Conservation (phyloP, 345 rosid genomes). For the Euphorbia tirucalli region DNA sequence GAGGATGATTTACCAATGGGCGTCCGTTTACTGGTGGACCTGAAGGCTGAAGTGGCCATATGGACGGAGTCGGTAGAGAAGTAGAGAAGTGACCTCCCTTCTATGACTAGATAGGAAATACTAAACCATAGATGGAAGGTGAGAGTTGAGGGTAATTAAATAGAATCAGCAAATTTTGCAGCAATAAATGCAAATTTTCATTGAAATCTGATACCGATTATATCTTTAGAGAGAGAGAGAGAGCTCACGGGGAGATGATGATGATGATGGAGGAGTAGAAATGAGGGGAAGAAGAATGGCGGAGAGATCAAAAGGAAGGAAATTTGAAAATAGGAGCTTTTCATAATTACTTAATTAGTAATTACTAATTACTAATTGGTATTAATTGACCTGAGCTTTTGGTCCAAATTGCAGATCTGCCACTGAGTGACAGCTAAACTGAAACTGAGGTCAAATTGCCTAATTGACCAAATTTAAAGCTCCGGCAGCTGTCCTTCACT, state of each 20-base stretch:
- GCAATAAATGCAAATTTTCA: neutral
- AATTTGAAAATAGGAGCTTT: neutral
- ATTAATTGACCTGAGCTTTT: neutral
- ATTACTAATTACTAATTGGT: too few relatives aligned
- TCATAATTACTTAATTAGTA: neutral
- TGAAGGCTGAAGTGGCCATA: slow-evolving; percentile 86
- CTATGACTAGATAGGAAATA: neutral
- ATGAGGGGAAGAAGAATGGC: neutral
- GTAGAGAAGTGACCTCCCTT: neutral
- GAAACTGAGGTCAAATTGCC: neutral
- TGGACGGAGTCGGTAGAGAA: neutral
- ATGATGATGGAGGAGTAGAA: neutral
- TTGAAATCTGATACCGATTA: neutral
- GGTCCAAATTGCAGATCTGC: neutral
- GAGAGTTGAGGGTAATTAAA: neutral
- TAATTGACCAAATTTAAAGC: neutral
- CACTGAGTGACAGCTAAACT: neutral
- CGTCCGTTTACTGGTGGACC: slow-evolving; percentile 53
- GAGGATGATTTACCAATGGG: slow-evolving; percentile 43
- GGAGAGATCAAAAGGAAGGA: slow-evolving; percentile 13
- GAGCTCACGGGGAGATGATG: neutral
- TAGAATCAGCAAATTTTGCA: neutral
- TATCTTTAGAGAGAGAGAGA: neutral
- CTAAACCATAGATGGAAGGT: neutral
- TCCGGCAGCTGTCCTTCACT: neutral